Base-by-base conservation (phyloP, 208 protist species). In the Leishmania tropica region DNA sequence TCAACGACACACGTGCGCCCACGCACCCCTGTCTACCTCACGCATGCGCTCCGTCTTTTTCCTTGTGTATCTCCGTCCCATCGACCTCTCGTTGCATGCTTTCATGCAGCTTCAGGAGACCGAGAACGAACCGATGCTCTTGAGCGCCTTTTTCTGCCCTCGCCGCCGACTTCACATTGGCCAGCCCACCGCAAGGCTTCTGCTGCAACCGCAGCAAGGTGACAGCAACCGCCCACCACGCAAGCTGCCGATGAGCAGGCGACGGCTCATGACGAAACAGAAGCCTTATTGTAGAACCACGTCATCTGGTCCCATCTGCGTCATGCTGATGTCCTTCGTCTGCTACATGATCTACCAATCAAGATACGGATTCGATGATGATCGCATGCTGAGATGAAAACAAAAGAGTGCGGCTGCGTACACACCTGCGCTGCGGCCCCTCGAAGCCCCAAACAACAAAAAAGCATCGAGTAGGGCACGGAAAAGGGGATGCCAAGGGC, bases 191-290 rank as follows among this genome's bases (percentile, higher is more conserved):
- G 13, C 71, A 35, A 28, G 17, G 48, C 80, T 75, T 31, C 62
- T 42, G 48, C 47, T 62, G 31, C 65, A 40, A 47, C 48, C 21
- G 47, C 72, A 42, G 31, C 7, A 31, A 21, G 13, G 15, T 42
- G 51, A 31, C 28, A 40, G 1, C 51, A 62, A 21, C 24, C 45
- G 70, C 45, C 70, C 40, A 51, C 64, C 53, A 45, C 76, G 75
- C 47, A 88, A 86, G 76, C 77, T 93, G 40, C 84, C 79, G 64
- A 86, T 93, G 87, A 93, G 89, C 79, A 91, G 91, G 78, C 81
- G 82, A 17, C 82, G 89, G 5, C 86, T 89, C 35, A 86, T 84
- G 74, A 87, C 85, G 79, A 83, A 90, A 71, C 83, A 86, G 54
- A 76, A 73, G 64, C 85, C 84, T 47, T 84, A 87, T 70, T 85